These are phyloP conservation scores for Lomentospora prolificans DNA, from an alignment of 2,329 filamentous ascomycete species.

Conservation along the genomic window DNA sequence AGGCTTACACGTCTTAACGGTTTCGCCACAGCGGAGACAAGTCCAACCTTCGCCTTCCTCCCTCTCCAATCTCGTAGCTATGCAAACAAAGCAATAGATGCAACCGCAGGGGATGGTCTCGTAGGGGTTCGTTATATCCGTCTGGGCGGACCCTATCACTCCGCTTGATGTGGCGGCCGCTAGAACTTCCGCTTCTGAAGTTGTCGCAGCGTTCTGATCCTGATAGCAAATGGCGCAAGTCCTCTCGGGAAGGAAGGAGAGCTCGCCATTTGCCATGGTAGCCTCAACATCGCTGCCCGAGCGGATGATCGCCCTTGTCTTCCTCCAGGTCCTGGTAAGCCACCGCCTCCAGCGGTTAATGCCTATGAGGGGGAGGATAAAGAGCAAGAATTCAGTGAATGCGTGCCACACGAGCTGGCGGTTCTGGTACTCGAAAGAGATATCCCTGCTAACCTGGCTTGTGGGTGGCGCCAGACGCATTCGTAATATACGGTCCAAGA, in stretches of 20 bases:
- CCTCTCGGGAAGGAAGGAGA: constrained; percentile 77
- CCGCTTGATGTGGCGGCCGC: constrained; percentile 62
- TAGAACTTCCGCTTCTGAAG: constrained; percentile 67
- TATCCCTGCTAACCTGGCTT: constrained; percentile 77
- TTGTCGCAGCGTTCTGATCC: constrained; percentile 68
- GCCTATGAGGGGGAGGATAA: constrained; percentile 90
- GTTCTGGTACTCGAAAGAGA: constrained; percentile 96
- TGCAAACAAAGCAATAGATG: constrained; percentile 90
- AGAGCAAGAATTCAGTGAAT: constrained; percentile 98
- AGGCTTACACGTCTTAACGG: constrained; percentile 75
- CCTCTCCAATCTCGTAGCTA: constrained; percentile 80
- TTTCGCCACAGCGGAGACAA: constrained; percentile 78
- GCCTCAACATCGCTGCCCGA: constrained; percentile 32
- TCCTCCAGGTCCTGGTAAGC: constrained; percentile 79
- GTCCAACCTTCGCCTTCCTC: constrained; percentile 93
- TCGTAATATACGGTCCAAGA: constrained; percentile 75
- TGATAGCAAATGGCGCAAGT: constrained; percentile 97
- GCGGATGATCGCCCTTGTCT: constrained; percentile 56
- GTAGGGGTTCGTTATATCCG: constrained; percentile 94
- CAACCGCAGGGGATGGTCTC: constrained; percentile 82
- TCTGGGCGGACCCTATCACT: constrained; percentile 78
- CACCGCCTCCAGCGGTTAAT: constrained; percentile 88
- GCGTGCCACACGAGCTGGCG: constrained; percentile 98
- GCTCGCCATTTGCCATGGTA: constrained; percentile 56
- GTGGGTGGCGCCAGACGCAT: constrained; percentile 79